Evolutionary conservation across 345 rosid species (phyloP).

Genomic region (Mallotus nudiflorus): DNA sequence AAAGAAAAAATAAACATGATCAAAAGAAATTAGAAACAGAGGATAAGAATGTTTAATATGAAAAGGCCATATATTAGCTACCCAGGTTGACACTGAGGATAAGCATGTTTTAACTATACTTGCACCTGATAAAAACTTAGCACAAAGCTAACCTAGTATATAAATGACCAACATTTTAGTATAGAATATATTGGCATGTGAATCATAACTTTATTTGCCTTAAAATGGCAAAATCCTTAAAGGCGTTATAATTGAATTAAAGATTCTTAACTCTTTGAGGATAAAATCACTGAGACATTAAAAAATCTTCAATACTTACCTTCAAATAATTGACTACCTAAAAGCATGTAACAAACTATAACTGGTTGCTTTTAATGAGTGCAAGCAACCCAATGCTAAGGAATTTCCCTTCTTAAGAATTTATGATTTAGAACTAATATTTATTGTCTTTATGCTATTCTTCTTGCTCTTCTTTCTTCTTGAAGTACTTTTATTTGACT

Average conservation of each 20-base stretch:
- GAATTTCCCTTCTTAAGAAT: conserved; percentile 35
- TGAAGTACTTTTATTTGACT: conserved; percentile 34
- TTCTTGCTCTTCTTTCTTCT: conserved; percentile 78
- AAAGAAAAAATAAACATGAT: conserved; percentile 22
- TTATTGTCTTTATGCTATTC: conserved; percentile 39
- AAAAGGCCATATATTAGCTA: too few species aligned
- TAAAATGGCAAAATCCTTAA: neutral
- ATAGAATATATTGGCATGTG: neutral
- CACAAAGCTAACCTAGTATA: neutral
- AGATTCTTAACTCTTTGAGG: neutral
- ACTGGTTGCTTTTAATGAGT: conserved; percentile 67
- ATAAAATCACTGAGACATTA: neutral
- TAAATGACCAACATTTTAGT: neutral
- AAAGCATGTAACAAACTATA: conserved; percentile 61
- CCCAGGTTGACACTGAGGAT: conserved; percentile 2
- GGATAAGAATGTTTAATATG: too few species aligned
- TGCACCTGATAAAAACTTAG: neutral
- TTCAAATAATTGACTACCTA: conserved; percentile 71
- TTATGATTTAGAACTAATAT: conserved; percentile 29
- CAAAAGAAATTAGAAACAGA: too few species aligned
- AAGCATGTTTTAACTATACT: neutral
- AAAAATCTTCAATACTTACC: conserved; percentile 41
- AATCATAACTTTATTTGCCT: neutral
- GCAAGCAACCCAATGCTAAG: conserved; percentile 47
- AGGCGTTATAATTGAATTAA: neutral